Evolutionary conservation across 2,329 filamentous ascomycete genomes (phyloP), one percentile per base, ranked within the genome.

Genomic region (Talaromyces verruculosus): DNA sequence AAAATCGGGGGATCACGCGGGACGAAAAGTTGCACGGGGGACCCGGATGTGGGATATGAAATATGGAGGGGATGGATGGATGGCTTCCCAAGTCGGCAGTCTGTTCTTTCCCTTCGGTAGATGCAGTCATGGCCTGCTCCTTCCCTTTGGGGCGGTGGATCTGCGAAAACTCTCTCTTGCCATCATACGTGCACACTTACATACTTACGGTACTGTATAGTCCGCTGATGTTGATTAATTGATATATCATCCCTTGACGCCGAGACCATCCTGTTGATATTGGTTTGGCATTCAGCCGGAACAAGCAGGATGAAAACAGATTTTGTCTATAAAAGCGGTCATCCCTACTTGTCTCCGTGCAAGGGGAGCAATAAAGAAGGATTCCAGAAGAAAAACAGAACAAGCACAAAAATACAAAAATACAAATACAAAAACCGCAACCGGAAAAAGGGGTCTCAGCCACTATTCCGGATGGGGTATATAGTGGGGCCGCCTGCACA

Each of bases 1-100:
- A 33, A n/a, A 55, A 43, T 11, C 15, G 35, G 47, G 49, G 15
- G 3, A 63, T 63, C 61, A 63, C 61, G 61, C 61, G 61, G 61
- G 61, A 41, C 19, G 15, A 15, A 43, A 55, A 63, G 28, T 33
- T 15, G n/a, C 8, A 37, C 19, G 33, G 53, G 33, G 33, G 33
- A 28, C 53, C 53, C 53, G 30, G 53, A 63, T 53, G 19, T 35
- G 45, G 45, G 45, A 39, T 47, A 17, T 7, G 25, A 41, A 51
- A 41, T 39, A 53, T 62, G 60, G 61, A 51, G 47, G 41, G 37
- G 25, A 43, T 10, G 39, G 2, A 28, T 28, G 35, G 33, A 43
- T 58, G 35, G n/a, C 25, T 41, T 43, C 39, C 58, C 39, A 30
- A 28, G 17, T 19, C 58, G 58, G 22, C 39, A 47, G 58, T 22